Base-by-base conservation (phyloP, 768 basidiomycete genomes). In the Mycena epipterygia region DNA sequence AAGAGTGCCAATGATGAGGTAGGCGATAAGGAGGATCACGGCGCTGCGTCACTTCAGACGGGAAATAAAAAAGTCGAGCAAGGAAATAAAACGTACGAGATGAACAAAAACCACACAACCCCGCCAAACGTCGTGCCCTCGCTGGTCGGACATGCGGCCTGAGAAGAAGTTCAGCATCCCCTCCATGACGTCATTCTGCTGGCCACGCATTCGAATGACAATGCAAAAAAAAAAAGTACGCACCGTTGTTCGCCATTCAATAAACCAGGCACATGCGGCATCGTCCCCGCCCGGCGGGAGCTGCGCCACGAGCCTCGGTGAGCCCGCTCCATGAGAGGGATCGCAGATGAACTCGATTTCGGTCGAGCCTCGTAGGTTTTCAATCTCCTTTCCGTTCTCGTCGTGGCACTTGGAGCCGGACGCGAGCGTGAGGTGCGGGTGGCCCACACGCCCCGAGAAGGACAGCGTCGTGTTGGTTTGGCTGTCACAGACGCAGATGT, bases 191-290 rank as follows among this genome's bases (percentile, higher is more conserved):
- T n/a, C n/a, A n/a, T n/a, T n/a, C n/a, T n/a, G n/a, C n/a, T n/a
- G n/a, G n/a, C n/a, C n/a, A n/a, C n/a, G n/a, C 29, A 33, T 2
- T 21, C 8, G 23, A 19, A 6, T 23, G 14, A 3, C 32, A 33
- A 21, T 11, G 3, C 8, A 33, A 81, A 67, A 90, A 84, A 12
- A 85, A 83, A 32, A 27, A 32, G 8, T 19, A 79, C 88, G 75
- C 73, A 95, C 95, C 74, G 89, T 90, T 6, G 93, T 95, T 64
- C 87, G 84, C 95, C 95, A 97, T 82, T 96, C 94, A 42, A 97
- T 81, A 67, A 93, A 88, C 77, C 91, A 96, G 16, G 90, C 87
- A 78, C 95, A 97, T n/a, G 66, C 57, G 14, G 21, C 46, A 8
- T 56, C 55, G 37, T 64, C 49, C 12, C 49, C 30, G 44, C 33